These are phyloP conservation scores for Agrocybe praecox DNA, from an alignment of 768 basidiomycete species.

Conservation along the genomic window DNA sequence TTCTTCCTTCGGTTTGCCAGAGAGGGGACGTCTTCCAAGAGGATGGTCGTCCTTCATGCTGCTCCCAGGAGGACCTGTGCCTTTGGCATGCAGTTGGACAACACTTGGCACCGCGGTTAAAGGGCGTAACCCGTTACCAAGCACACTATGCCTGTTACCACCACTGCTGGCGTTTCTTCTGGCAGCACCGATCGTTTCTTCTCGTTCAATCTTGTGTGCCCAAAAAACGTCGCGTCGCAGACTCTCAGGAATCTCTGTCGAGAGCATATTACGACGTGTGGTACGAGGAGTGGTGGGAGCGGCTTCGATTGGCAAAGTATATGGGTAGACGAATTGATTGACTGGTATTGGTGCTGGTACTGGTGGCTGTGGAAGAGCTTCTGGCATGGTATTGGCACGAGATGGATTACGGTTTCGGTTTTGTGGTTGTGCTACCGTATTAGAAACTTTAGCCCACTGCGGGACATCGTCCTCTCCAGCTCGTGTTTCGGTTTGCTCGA, in stretches of 20 bases:
- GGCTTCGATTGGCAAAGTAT: conserved; percentile 68
- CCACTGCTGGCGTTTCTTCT: conserved; percentile 32
- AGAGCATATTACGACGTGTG: conserved; percentile 81
- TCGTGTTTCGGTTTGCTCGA: background rate
- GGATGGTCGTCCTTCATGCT: background rate
- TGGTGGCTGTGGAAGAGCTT: background rate
- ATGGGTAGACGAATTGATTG: conserved; percentile 65
- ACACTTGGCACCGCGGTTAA: conserved; percentile 38
- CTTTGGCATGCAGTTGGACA: conserved; percentile 43
- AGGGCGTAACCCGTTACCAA: conserved; percentile 27
- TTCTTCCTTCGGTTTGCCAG: conserved; percentile 36
- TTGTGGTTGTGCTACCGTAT: background rate
- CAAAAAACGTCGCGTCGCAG: conserved; percentile 80
- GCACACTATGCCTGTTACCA: conserved; percentile 22
- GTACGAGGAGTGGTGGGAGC: conserved; percentile 84
- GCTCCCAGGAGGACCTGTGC: conserved; percentile 14
- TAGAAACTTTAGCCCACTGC: conserved; percentile 21
- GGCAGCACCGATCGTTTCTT: conserved; percentile 40
- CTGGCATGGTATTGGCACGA: conserved; percentile 5
- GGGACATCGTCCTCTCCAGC: conserved; percentile 26
- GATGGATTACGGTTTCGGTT: conserved; percentile 9
- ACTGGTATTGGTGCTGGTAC: conserved; percentile 27
- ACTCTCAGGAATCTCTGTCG: conserved; percentile 84
- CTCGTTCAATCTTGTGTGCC: conserved; percentile 70
- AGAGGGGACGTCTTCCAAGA: background rate